These are phyloP conservation scores for Trichoderma virens DNA, from an alignment of 495 filamentous ascomycete genomes.

Conservation along the genomic window DNA sequence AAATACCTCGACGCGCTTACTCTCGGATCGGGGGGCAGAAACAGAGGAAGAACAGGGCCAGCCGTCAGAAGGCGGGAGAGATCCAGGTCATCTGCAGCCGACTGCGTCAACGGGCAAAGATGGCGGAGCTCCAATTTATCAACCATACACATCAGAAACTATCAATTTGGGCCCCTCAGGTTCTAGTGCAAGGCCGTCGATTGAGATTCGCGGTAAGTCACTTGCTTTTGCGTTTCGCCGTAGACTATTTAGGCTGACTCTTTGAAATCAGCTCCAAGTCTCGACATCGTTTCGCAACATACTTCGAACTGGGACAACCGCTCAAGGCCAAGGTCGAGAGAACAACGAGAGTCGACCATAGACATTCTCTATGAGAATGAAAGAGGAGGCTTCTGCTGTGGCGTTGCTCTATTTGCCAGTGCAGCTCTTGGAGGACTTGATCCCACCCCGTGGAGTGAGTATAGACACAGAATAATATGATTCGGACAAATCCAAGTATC, in stretches of 20 bases:
- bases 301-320: neutral
- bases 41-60: neutral
- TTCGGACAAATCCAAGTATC: neutral
- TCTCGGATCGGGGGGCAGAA: neutral
- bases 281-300: neutral
- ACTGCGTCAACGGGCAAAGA: neutral
- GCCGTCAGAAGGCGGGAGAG: neutral
- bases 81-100: neutral
- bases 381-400: constrained; percentile 76
- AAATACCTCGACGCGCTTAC: neutral
- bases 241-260: neutral
- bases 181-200: neutral
- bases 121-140: neutral
- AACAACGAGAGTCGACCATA: constrained; percentile 48
- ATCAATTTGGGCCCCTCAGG: neutral
- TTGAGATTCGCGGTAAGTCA: constrained; percentile 10
- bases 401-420: constrained; percentile 78
- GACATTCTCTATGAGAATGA: constrained; percentile 96
- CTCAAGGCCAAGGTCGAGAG: neutral
- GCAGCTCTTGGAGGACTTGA: constrained; percentile 83
- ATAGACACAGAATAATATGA: neutral
- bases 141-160: neutral
- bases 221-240: neutral
- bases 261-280: neutral
- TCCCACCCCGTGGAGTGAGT: constrained; percentile 62